phyloP scores from a whole-genome alignment of 352 stramenopile species.

The Globisporangium takayamanum region DNA sequence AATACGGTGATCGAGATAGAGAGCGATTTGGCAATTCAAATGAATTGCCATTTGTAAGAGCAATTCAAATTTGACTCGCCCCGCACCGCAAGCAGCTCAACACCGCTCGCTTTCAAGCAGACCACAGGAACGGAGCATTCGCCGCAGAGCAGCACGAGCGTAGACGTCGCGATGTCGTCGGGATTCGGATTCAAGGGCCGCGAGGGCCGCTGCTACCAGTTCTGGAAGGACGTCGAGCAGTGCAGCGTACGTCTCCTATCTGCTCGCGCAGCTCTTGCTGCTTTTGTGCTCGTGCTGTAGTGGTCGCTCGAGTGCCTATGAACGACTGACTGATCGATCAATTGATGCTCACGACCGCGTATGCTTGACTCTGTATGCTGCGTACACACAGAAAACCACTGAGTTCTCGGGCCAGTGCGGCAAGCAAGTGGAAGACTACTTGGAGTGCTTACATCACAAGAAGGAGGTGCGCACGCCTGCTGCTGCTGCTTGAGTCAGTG shows the following conservation, averaged over 20 bases:
- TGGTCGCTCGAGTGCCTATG: background rate
- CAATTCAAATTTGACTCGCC: background rate
- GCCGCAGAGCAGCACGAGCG: slow-evolving; percentile 3
- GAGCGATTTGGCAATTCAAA: background rate
- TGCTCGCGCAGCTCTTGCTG: slow-evolving; percentile 9
- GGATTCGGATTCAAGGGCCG: slow-evolving; percentile 92
- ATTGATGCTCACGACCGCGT: background rate
- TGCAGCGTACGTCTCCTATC: slow-evolving; percentile 84
- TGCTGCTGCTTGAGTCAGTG: background rate
- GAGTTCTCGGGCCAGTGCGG: slow-evolving; percentile 72
- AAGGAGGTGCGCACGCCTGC: slow-evolving; percentile 75
- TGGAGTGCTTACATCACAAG: slow-evolving; percentile 94
- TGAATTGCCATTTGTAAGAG: background rate
- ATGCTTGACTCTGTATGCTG: background rate
- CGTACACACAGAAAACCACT: slow-evolving; percentile 61
- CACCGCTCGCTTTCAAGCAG: slow-evolving; percentile 3
- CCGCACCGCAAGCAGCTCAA: background rate
- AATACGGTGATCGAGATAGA: too few relatives aligned
- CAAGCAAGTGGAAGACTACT: slow-evolving; percentile 91
- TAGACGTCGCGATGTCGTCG: slow-evolving; percentile 76
- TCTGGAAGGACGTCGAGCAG: slow-evolving; percentile 92
- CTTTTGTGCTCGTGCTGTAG: slow-evolving; percentile 23
- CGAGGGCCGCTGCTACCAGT: slow-evolving; percentile 91
- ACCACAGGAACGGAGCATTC: slow-evolving; percentile 5
- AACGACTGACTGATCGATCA: background rate